phyloP scores from a whole-genome alignment of 495 filamentous ascomycete species.

The Acidiella bohemica region DNA sequence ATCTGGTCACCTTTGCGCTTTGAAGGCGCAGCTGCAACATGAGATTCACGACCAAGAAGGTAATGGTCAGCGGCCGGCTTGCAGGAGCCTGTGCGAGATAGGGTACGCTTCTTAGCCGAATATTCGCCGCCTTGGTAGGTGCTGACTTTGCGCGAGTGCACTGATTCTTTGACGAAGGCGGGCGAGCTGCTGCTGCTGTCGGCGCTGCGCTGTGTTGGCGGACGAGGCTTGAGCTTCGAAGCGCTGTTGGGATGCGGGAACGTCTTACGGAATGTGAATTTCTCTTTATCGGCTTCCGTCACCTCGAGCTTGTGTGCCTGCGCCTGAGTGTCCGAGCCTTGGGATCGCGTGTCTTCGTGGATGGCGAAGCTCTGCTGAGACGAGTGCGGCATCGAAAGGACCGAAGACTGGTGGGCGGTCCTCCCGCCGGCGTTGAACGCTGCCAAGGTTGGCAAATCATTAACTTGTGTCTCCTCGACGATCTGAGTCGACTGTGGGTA shows the following conservation, averaged over 20 bases:
- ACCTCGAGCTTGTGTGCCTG: background rate
- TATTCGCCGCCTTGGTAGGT: constrained; percentile 1
- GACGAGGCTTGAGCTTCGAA: constrained; percentile 9
- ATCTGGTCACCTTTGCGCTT: background rate
- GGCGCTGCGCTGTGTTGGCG: background rate
- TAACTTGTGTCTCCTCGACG: constrained; percentile 9
- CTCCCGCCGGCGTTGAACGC: constrained; percentile 3
- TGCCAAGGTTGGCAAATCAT: constrained; percentile 14
- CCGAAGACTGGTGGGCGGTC: background rate
- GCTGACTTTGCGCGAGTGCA: constrained; percentile 2
- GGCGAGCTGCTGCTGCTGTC: constrained; percentile 13
- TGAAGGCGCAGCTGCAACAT: background rate
- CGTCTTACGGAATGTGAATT: constrained; percentile 10
- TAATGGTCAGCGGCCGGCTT: constrained; percentile 5
- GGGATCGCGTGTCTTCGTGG: constrained; percentile 1
- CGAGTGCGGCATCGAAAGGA: background rate
- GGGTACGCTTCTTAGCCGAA: constrained; percentile 3
- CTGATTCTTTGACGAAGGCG: constrained; percentile 7
- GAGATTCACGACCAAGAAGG: too few species aligned
- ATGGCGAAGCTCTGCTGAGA: background rate
- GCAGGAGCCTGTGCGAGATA: background rate
- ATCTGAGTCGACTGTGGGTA: background rate
- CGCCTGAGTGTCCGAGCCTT: background rate
- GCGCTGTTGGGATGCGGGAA: constrained; percentile 11
- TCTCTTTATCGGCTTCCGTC: constrained; percentile 7